Percentiles rank a stretch among this genome's conserved stretches.
Evolutionary conservation across 2,329 filamentous ascomycete species (phyloP).

Genomic region (Colletotrichum coccodes): DNA sequence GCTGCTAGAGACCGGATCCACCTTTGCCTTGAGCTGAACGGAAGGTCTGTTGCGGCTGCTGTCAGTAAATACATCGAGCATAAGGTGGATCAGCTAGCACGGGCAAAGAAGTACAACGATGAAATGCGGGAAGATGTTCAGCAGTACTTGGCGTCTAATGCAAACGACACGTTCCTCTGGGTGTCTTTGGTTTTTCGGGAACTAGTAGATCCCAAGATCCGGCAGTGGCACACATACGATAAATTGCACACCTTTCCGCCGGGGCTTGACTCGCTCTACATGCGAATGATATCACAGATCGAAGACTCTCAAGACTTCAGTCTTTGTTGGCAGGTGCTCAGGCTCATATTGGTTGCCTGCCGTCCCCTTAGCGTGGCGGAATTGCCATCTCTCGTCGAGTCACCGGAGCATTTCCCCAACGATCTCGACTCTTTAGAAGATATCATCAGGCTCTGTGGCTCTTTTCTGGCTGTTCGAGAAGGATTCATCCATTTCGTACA

Average conservation of each 20-base stretch:
- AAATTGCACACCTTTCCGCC: conserved; percentile 41
- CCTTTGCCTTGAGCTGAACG: conserved; percentile 49
- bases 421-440: not conserved
- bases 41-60: conserved; percentile 43
- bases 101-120: conserved; percentile 17
- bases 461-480: not conserved
- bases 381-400: conserved; percentile 38
- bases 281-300: conserved; percentile 46
- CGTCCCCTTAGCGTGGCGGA: conserved; percentile 47
- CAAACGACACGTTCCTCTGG: conserved; percentile 53
- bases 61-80: conserved; percentile 46
- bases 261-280: conserved; percentile 49
- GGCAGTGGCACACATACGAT: conserved; percentile 7
- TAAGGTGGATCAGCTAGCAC: conserved; percentile 39
- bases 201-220: conserved; percentile 10
- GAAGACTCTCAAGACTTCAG: too few species aligned
- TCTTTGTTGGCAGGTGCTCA: conserved; percentile 48
- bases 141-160: conserved; percentile 40
- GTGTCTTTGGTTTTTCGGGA: conserved; percentile 39
- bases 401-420: not conserved
- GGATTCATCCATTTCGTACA: not conserved
- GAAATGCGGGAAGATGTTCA: conserved; percentile 11
- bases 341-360: conserved; percentile 40
- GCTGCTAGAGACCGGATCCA: conserved; percentile 32
- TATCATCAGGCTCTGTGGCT: not conserved